phyloP scores from a whole-genome alignment of 139 green algal species.

The Chlamydomonas sphaeroides region DNA sequence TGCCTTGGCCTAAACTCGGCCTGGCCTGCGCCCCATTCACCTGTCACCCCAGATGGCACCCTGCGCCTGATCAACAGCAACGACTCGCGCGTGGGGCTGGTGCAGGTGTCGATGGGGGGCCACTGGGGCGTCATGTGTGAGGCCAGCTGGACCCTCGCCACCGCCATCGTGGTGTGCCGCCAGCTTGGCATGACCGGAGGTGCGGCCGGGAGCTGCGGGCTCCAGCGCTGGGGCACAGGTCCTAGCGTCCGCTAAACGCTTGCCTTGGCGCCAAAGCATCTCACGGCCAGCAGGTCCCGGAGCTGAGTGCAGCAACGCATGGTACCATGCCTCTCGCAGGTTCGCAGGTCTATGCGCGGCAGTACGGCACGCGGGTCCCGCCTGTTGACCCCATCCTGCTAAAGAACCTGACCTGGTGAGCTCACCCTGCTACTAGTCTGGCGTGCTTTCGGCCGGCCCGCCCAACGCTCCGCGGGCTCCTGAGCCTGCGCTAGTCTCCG shows the following conservation, averaged over 20 bases:
- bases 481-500: too few relatives aligned
- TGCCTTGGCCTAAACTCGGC: not conserved
- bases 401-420: not conserved
- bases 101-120: constrained; percentile 11
- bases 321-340: not conserved
- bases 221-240: too few relatives aligned
- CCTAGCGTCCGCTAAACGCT: too few relatives aligned
- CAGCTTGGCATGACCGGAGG: constrained; percentile 7
- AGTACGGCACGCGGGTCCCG: not conserved
- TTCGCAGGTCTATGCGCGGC: not conserved
- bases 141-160: not conserved
- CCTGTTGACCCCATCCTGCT: not conserved
- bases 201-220: too few relatives aligned
- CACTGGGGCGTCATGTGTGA: constrained; percentile 14
- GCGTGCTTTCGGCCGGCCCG: too few relatives aligned
- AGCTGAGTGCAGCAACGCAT: too few relatives aligned
- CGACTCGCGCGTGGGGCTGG: not conserved
- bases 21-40: not conserved
- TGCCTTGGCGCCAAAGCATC: too few relatives aligned
- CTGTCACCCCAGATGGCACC: not conserved
- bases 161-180: constrained; percentile 5
- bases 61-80: not conserved
- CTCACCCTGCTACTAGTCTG: too few relatives aligned
- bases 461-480: too few relatives aligned
- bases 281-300: too few relatives aligned